A percentile compares a stretch with the other conserved stretches of the same genome.
Evolutionary conservation across 2,329 filamentous ascomycete genomes (phyloP).

Genomic region (Emergomyces orientalis): DNA sequence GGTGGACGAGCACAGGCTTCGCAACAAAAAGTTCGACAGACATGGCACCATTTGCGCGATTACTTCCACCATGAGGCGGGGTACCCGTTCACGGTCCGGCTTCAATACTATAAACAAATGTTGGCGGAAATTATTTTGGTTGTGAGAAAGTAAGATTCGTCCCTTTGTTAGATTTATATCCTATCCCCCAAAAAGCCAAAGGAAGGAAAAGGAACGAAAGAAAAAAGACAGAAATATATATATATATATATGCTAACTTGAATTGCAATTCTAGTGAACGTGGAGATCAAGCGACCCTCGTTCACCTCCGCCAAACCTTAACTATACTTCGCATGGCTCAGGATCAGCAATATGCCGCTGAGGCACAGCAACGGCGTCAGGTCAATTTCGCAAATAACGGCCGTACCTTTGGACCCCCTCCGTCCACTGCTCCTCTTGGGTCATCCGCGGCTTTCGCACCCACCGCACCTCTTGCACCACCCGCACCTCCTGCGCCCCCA

Average conservation of each 20-base stretch:
- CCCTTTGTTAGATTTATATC: neutral
- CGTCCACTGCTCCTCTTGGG: neutral
- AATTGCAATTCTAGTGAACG: slow-evolving; percentile 9
- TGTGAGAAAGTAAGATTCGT: slow-evolving; percentile 37
- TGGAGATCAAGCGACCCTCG: slow-evolving; percentile 14
- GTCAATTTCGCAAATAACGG: neutral
- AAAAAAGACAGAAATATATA: neutral
- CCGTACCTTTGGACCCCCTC: neutral
- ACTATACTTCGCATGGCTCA: slow-evolving; percentile 9
- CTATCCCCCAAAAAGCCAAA: no score
- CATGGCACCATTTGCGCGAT: slow-evolving; percentile 43
- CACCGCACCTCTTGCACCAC: neutral
- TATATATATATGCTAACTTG: neutral
- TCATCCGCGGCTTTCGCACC: neutral
- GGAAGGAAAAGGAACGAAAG: no score
- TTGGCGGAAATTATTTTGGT: slow-evolving; percentile 38
- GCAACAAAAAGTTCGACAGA: slow-evolving; percentile 36
- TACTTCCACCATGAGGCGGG: slow-evolving; percentile 41
- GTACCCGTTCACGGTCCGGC: slow-evolving; percentile 38
- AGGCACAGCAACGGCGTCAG: neutral
- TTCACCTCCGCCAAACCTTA: slow-evolving; percentile 16
- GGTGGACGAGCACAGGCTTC: slow-evolving; percentile 14
- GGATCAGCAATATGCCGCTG: slow-evolving; percentile 8
- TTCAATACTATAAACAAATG: slow-evolving; percentile 44
- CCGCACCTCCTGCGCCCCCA: neutral